These are phyloP conservation scores for Solanum chilense DNA, from an alignment of 257 asterid species.

Conservation along the genomic window DNA sequence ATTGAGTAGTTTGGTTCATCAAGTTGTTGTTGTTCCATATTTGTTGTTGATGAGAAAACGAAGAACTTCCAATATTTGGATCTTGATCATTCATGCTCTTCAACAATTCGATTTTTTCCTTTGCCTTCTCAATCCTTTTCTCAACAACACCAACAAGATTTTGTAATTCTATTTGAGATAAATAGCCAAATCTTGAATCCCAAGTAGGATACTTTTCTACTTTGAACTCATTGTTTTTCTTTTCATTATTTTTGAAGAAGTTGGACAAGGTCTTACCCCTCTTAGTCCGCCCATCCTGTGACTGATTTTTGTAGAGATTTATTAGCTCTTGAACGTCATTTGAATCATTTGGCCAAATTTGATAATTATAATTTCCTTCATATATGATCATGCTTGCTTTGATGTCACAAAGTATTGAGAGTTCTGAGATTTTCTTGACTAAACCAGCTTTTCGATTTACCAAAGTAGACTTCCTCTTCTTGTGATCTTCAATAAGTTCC, in stretches of 20 bases:
- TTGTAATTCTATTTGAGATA: neutral
- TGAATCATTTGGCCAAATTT: neutral
- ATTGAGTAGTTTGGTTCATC: neutral
- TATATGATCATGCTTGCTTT: constrained; percentile 51
- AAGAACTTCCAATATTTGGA: neutral
- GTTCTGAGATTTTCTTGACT: constrained; percentile 37
- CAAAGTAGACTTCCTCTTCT: constrained; percentile 31
- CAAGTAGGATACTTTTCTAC: neutral
- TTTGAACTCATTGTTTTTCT: neutral
- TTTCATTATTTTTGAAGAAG: neutral
- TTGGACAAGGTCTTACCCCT: neutral
- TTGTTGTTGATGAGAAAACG: neutral
- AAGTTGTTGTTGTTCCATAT: neutral
- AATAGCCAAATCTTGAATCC: neutral
- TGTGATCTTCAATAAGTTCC: constrained; percentile 39
- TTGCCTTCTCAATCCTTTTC: neutral
- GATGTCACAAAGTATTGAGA: constrained; percentile 55
- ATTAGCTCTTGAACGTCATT: neutral
- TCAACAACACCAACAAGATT: neutral
- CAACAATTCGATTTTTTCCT: neutral
- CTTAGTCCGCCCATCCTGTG: neutral
- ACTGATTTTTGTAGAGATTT: neutral
- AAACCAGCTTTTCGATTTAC: constrained; percentile 51
- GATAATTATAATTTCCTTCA: neutral
- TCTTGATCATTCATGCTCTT: neutral